Percentiles rank a stretch among this genome's conserved stretches.
Conservation (phyloP, 1,284 basidiomycete species). For the Exobasidium rhododendri region DNA sequence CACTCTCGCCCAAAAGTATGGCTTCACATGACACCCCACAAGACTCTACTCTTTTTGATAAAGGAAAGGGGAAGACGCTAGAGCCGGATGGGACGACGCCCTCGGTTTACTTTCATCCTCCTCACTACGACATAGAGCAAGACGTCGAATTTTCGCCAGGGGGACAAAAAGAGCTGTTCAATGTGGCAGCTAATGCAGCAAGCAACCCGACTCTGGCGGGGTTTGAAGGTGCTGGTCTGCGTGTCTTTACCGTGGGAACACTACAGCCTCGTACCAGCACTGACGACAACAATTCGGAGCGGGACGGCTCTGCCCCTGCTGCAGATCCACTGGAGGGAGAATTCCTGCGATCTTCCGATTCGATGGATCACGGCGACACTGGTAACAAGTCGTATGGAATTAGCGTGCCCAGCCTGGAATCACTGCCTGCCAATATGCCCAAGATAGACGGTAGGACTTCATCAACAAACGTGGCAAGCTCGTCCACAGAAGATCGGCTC, state of each 20-base stretch:
- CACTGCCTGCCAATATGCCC: slow-evolving; percentile 28
- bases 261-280: slow-evolving; percentile 62
- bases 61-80: slow-evolving; percentile 6
- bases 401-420: slow-evolving; percentile 20
- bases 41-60: not conserved
- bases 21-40: slow-evolving; percentile 20
- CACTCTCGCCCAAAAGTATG: slow-evolving; percentile 33
- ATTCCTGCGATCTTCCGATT: not conserved
- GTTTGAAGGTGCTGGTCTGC: slow-evolving; percentile 62
- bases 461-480: slow-evolving; percentile 2
- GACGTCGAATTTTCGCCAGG: slow-evolving; percentile 7
- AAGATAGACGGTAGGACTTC: slow-evolving; percentile 24
- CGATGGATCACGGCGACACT: not conserved
- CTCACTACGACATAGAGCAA: slow-evolving; percentile 30
- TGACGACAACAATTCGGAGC: slow-evolving; percentile 7
- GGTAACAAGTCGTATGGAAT: slow-evolving; percentile 15
- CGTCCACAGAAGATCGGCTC: not conserved
- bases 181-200: slow-evolving; percentile 19
- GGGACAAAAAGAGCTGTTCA: slow-evolving; percentile 17
- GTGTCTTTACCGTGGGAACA: slow-evolving; percentile 78
- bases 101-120: slow-evolving; percentile 28
- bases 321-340: slow-evolving; percentile 1
- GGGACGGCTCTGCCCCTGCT: slow-evolving; percentile 1
- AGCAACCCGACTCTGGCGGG: slow-evolving; percentile 25
- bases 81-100: slow-evolving; percentile 10